Base-by-base conservation (phyloP, 2,329 filamentous ascomycete species). In the Verticillium albo-atrum region DNA sequence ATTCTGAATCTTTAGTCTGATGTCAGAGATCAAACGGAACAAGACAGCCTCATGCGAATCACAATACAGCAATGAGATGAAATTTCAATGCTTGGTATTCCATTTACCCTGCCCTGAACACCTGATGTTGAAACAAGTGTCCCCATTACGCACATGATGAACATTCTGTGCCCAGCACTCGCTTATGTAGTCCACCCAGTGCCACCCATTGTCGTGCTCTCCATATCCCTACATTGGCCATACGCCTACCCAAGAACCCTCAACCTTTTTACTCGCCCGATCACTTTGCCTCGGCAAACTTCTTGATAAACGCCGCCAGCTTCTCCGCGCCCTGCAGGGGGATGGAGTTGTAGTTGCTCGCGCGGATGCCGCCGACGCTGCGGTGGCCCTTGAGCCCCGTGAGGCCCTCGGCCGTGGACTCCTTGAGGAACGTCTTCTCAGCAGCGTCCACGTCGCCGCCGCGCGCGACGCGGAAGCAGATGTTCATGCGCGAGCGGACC, bases 341-440 rank as follows among this genome's bases (percentile, higher is more conserved):
- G 50, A 97, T 88, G 2, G 91, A 89, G 75, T 97, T 97, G 77
- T 97, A 98, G 72, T 95, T 97, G 74, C 85, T 90, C 23, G 89
- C 89, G 15, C 94, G 85, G 62, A 97, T 93, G 28, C 93, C 93
- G 17, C 92, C 91, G 2, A 98, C 89, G 61, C 84, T 90, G 62
- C 94, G 84, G 73, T 98, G 94, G 0, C 94, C 94, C 78, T 96
- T 97, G 51, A 97, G 78, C 0, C 92, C 94, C 27, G 87, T 85
- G 26, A 97, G 78, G 0, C 89, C 86, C 57, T 79, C 80, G 61
- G 84, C 83, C 61, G 89, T 85, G 1, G 87, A 89, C 54, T 89
- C 86, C 61, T 88, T 83, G 53, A 98, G 74, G 76, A 98, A 98
- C 0, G 81, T 81, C 74, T 92, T 91, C 74, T 98, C 93, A 25